Percentiles rank a stretch among this genome's conserved stretches.
phyloP scores from a whole-genome alignment of 345 rosid genomes.

The Clarkia xantiana region DNA sequence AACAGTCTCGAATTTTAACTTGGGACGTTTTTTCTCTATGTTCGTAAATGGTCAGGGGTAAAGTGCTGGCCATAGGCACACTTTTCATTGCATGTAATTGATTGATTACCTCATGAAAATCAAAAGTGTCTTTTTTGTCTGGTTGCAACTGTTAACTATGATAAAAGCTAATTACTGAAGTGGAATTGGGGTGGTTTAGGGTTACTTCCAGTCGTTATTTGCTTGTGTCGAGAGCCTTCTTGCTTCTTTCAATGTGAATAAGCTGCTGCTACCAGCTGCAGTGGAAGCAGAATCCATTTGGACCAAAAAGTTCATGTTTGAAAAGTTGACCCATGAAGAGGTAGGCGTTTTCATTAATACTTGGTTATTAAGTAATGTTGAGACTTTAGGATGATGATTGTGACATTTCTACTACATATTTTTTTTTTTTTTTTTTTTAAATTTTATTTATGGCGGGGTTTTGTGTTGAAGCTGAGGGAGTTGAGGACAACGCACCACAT shows the following conservation, averaged over 20 bases:
- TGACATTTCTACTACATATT: background rate
- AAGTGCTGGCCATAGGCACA: too few species aligned
- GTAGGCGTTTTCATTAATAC: slow-evolving; percentile 21
- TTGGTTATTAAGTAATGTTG: too few species aligned
- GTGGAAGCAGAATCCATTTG: slow-evolving; percentile 84
- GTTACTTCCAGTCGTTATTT: slow-evolving; percentile 74
- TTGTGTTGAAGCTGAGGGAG: slow-evolving; percentile 21
- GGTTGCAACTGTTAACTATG: too few species aligned
- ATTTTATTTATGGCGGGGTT: background rate
- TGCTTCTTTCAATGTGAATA: slow-evolving; percentile 45
- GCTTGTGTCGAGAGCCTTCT: slow-evolving; percentile 62
- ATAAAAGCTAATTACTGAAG: too few species aligned
- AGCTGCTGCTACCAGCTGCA: slow-evolving; percentile 75
- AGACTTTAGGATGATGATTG: slow-evolving; percentile 1
- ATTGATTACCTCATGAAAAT: background rate
- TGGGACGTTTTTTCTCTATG: too few species aligned
- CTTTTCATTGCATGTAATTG: too few species aligned
- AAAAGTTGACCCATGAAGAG: slow-evolving; percentile 44
- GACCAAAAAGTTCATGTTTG: slow-evolving; percentile 73
- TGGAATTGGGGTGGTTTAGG: slow-evolving; percentile 22
- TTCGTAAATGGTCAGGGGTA: too few species aligned
- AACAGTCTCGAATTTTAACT: too few species aligned
- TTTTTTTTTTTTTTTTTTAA: background rate
- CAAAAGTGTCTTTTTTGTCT: slow-evolving; percentile 3
- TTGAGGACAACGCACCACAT: slow-evolving; percentile 46